Percentiles rank a stretch among this genome's conserved stretches.
Evolutionary conservation across 176 grass and related monocot species (phyloP).

Genomic region (Oryza coarctata): DNA sequence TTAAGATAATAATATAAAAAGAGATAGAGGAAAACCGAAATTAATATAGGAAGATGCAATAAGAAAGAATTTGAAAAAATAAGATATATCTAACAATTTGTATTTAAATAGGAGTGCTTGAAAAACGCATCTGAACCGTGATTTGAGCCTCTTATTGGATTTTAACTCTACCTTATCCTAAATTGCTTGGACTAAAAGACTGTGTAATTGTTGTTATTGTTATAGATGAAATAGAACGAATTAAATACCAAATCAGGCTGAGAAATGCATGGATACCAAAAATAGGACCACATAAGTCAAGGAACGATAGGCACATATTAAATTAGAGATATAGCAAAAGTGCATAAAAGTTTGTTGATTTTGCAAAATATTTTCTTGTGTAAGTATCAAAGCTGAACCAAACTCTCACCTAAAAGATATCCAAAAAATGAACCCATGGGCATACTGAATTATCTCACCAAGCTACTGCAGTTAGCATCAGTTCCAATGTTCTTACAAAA

Average conservation of each 20-base stretch:
- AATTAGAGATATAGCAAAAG: neutral
- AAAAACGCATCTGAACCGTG: too few relatives aligned
- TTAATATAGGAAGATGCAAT: too few relatives aligned
- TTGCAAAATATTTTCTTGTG: neutral
- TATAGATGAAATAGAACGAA: neutral
- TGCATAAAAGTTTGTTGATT: neutral
- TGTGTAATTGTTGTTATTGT: too few relatives aligned
- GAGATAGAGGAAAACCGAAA: too few relatives aligned
- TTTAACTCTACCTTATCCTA: too few relatives aligned
- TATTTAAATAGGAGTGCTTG: too few relatives aligned
- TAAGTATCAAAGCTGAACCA: slow-evolving; percentile 12
- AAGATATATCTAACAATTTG: too few relatives aligned
- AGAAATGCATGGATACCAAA: neutral
- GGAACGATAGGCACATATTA: neutral
- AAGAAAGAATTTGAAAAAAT: too few relatives aligned
- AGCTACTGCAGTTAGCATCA: neutral
- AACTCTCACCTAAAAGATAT: neutral
- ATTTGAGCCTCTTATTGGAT: too few relatives aligned
- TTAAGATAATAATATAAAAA: too few relatives aligned
- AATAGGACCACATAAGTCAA: neutral
- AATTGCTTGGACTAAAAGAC: too few relatives aligned
- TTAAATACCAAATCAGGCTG: neutral
- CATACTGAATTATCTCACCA: neutral
- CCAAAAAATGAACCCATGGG: slow-evolving; percentile 1
- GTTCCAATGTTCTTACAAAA: neutral